Conservation (phyloP, 345 rosid species). For the Eucalyptus viminalis region DNA sequence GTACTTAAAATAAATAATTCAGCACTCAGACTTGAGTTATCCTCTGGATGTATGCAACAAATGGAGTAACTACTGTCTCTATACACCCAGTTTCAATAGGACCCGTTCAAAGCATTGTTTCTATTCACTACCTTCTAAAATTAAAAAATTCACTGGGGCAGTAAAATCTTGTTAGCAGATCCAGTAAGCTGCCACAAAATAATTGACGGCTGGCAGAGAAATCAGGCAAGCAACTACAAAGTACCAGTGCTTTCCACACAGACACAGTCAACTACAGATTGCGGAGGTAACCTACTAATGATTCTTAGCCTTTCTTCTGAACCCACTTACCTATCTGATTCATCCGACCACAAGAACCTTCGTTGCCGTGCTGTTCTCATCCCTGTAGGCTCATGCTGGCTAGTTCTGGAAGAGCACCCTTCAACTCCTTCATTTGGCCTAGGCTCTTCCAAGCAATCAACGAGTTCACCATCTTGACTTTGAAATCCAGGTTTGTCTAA, state of each 20-base stretch:
- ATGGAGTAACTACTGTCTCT: not conserved
- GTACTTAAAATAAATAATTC: not conserved
- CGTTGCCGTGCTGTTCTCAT: slow-evolving; percentile 29
- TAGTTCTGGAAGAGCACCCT: slow-evolving; percentile 24
- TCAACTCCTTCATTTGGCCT: slow-evolving; percentile 30
- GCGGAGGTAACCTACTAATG: not conserved
- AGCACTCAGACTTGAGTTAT: not conserved
- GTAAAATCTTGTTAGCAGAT: not conserved
- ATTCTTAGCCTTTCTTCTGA: not conserved
- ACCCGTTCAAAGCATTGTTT: not conserved
- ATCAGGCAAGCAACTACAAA: not conserved
- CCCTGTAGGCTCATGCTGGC: slow-evolving; percentile 26
- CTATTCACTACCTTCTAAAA: not conserved
- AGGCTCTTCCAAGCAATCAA: slow-evolving; percentile 13
- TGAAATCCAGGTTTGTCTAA: slow-evolving; percentile 16
- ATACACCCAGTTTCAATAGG: not conserved
- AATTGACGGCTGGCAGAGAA: not conserved
- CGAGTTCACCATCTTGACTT: slow-evolving; percentile 16
- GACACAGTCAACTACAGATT: not conserved
- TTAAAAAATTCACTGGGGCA: not conserved
- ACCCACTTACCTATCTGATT: slow-evolving; percentile 60
- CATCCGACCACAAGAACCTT: slow-evolving; percentile 84
- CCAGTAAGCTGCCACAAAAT: not conserved
- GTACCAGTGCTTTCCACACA: not conserved
- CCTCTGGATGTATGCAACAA: not conserved